Evolutionary conservation across 495 filamentous ascomycete species (phyloP).

Genomic region (Venustampulla echinocandica): DNA sequence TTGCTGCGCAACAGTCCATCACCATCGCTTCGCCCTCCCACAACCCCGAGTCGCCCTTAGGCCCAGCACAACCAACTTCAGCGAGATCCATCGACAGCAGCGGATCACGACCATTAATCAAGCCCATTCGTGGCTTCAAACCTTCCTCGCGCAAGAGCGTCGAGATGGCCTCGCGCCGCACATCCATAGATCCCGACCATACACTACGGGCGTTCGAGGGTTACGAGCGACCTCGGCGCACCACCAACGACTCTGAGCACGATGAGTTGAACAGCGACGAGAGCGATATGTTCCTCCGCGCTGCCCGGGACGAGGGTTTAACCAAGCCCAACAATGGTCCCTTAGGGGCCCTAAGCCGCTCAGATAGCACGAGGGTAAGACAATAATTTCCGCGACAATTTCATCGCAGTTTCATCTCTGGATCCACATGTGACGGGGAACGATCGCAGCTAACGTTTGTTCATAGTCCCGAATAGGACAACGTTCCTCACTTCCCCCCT

Average conservation of each 20-base stretch:
- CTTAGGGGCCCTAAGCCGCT: constrained; percentile 7
- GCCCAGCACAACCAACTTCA: constrained; percentile 10
- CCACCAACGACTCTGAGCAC: constrained; percentile 5
- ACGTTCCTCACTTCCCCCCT: constrained; percentile 19
- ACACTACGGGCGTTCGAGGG: constrained; percentile 43
- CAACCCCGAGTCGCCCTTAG: constrained; percentile 14
- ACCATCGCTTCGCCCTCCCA: constrained; percentile 2
- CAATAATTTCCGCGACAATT: constrained; percentile 1
- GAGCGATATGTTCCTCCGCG: constrained; percentile 45
- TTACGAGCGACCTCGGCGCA: constrained; percentile 24
- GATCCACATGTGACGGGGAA: too few species aligned
- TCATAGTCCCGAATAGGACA: constrained; percentile 21
- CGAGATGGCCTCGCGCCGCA: constrained; percentile 36
- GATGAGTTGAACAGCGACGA: constrained; percentile 27
- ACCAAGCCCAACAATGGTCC: constrained; percentile 21
- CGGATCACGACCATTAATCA: constrained; percentile 23
- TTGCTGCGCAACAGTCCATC: constrained; percentile 14
- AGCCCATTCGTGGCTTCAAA: constrained; percentile 41
- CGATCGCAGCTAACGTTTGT: constrained; percentile 14
- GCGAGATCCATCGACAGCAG: constrained; percentile 1
- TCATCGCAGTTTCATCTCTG: constrained; percentile 4
- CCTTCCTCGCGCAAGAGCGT: constrained; percentile 42
- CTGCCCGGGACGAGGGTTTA: constrained; percentile 42
- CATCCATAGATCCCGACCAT: constrained; percentile 37
- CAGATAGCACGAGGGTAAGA: constrained; percentile 16